Conservation (phyloP, 345 rosid species). For the Crucihimalaya himalaica region DNA sequence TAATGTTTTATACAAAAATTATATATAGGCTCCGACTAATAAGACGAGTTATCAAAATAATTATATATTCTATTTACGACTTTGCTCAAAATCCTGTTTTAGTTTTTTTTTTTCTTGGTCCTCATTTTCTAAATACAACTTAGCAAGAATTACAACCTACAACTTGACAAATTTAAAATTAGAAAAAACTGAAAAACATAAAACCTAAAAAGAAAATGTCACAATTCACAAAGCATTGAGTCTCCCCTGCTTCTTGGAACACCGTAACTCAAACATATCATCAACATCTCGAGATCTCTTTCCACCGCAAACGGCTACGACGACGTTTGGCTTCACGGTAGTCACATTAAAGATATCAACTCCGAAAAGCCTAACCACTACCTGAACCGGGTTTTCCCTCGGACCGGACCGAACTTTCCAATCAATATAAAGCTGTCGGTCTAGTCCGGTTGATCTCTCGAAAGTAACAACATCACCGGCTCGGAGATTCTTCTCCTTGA, state of each 20-base stretch:
- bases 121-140: conserved; percentile 7
- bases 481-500: conserved; percentile 76
- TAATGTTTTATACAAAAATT: too few species aligned
- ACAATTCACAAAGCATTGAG: conserved; percentile 76
- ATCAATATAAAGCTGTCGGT: conserved; percentile 68
- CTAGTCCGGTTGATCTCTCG: conserved; percentile 71
- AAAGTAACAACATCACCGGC: conserved; percentile 84
- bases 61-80: neutral
- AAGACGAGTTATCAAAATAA: too few species aligned
- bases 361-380: conserved; percentile 42
- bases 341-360: conserved; percentile 72
- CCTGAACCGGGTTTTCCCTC: conserved; percentile 27
- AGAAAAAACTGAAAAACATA: neutral
- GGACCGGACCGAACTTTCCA: conserved; percentile 44
- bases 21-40: too few species aligned
- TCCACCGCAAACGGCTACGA: conserved; percentile 44
- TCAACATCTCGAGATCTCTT: conserved; percentile 67
- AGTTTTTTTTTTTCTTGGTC: neutral
- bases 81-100: neutral
- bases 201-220: conserved; percentile 38
- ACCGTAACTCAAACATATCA: conserved; percentile 55
- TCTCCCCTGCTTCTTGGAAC: conserved; percentile 67
- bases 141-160: conserved; percentile 13
- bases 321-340: conserved; percentile 50
- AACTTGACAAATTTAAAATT: conserved; percentile 10